Evolutionary conservation across 1,284 basidiomycete species (phyloP).

Genomic region (Papiliotrema fonsecae): DNA sequence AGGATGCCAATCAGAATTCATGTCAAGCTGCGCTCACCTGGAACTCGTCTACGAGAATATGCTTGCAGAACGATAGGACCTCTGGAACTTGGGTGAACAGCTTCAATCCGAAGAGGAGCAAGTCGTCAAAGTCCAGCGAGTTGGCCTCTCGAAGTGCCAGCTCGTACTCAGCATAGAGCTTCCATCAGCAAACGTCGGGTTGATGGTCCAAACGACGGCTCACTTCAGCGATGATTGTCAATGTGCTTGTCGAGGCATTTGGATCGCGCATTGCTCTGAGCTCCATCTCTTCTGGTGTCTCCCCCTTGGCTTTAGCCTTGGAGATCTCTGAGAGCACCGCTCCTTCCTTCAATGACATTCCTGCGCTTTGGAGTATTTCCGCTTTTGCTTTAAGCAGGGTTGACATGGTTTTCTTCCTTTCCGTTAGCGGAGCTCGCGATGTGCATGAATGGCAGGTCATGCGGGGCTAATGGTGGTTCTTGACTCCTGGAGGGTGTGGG

Average conservation of each 20-base stretch:
- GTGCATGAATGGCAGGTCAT: no score
- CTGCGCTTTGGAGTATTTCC: slow-evolving; percentile 51
- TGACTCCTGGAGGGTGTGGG: not conserved
- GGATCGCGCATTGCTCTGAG: slow-evolving; percentile 30
- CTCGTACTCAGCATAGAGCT: slow-evolving; percentile 68
- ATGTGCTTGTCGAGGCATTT: slow-evolving; percentile 26
- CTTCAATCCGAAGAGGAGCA: slow-evolving; percentile 70
- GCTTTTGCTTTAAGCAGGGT: slow-evolving; percentile 59
- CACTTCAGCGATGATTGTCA: slow-evolving; percentile 36
- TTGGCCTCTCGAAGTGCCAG: slow-evolving; percentile 59
- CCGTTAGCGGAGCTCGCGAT: no score
- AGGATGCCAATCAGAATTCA: not conserved
- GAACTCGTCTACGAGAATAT: slow-evolving; percentile 88
- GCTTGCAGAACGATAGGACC: slow-evolving; percentile 61
- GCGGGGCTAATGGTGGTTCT: no score
- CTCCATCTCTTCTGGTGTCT: slow-evolving; percentile 54
- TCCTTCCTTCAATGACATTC: slow-evolving; percentile 60
- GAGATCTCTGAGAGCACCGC: slow-evolving; percentile 65
- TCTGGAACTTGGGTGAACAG: slow-evolving; percentile 60
- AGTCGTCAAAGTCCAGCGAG: slow-evolving; percentile 84
- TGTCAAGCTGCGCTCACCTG: slow-evolving; percentile 47
- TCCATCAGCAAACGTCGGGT: slow-evolving; percentile 17
- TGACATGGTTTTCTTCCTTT: slow-evolving; percentile 67
- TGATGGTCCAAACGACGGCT: not conserved
- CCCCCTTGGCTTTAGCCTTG: slow-evolving; percentile 71